These are phyloP conservation scores for Chlamydomonas schloesseri DNA, from an alignment of 139 green algal species.

Conservation along the genomic window DNA sequence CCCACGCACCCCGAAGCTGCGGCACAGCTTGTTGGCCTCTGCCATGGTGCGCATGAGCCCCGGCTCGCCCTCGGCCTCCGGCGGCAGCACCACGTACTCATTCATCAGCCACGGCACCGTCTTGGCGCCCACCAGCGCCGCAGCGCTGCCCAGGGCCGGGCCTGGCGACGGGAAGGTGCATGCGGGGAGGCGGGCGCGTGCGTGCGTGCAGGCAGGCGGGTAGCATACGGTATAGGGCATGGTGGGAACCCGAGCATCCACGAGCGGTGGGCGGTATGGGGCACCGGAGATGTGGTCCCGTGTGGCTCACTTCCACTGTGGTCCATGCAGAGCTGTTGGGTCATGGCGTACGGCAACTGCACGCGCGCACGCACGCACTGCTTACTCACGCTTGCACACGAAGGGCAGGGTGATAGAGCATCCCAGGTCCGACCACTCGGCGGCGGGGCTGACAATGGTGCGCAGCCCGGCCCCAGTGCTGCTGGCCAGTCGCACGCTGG, in stretches of 20 bases:
- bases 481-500: background rate
- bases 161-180: too few relatives aligned
- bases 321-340: too few relatives aligned
- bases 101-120: background rate
- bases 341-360: too few relatives aligned
- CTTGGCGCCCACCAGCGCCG: background rate
- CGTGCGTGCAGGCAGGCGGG: background rate
- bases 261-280: too few relatives aligned
- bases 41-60: background rate
- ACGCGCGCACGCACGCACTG: too few relatives aligned
- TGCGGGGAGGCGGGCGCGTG: too few relatives aligned
- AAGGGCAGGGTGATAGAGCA: background rate
- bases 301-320: too few relatives aligned
- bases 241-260: background rate
- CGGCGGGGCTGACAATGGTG: background rate
- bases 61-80: background rate
- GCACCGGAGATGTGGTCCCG: too few relatives aligned
- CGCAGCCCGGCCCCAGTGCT: background rate
- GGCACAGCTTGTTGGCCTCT: background rate
- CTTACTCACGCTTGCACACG: background rate
- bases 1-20: background rate
- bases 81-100: background rate
- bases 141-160: background rate
- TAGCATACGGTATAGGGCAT: background rate
- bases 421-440: background rate